A percentile compares a stretch with the other conserved stretches of the same genome.
Evolutionary conservation across 1,284 basidiomycete genomes (phyloP).

Genomic region (Cryptococcus sp.): DNA sequence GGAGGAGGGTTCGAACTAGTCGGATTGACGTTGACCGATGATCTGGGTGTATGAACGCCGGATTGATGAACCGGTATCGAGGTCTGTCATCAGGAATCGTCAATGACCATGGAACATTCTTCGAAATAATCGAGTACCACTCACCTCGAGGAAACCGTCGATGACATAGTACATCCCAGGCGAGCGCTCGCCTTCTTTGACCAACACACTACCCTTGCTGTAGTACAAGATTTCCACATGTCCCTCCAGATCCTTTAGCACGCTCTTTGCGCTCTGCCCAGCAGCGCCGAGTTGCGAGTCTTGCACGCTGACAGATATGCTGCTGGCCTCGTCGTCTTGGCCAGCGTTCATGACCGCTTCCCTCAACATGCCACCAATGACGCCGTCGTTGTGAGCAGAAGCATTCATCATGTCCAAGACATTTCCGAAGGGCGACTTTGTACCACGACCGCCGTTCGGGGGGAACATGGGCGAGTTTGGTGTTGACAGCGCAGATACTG

Average conservation of each 20-base stretch:
- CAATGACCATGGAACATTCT: not conserved
- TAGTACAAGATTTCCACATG: conserved; percentile 96
- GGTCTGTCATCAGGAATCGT: conserved; percentile 13
- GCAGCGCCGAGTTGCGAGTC: conserved; percentile 49
- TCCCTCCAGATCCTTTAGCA: conserved; percentile 75
- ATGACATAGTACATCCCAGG: conserved; percentile 95
- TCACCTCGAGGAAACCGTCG: conserved; percentile 92
- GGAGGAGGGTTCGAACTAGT: conserved; percentile 12
- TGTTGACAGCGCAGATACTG: conserved; percentile 40
- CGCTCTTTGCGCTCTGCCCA: conserved; percentile 26
- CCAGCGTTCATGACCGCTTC: conserved; percentile 66
- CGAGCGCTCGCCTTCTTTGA: conserved; percentile 78
- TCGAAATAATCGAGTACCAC: conserved; percentile 7
- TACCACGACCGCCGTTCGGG: conserved; percentile 59
- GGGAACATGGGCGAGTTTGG: conserved; percentile 51
- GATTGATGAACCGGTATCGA: conserved; percentile 23
- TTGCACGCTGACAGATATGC: conserved; percentile 60
- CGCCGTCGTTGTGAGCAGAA: conserved; percentile 54
- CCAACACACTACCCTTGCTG: conserved; percentile 79
- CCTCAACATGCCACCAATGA: conserved; percentile 59
- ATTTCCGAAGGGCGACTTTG: conserved; percentile 72
- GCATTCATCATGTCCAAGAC: conserved; percentile 68
- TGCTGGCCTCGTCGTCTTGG: conserved; percentile 64
- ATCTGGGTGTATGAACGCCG: conserved; percentile 18
- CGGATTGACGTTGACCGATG: conserved; percentile 11